A percentile compares a stretch with the other conserved stretches of the same genome.
These are phyloP conservation scores for Ascochyta pisi DNA, from an alignment of 2,329 filamentous ascomycete genomes.

Conservation along the genomic window DNA sequence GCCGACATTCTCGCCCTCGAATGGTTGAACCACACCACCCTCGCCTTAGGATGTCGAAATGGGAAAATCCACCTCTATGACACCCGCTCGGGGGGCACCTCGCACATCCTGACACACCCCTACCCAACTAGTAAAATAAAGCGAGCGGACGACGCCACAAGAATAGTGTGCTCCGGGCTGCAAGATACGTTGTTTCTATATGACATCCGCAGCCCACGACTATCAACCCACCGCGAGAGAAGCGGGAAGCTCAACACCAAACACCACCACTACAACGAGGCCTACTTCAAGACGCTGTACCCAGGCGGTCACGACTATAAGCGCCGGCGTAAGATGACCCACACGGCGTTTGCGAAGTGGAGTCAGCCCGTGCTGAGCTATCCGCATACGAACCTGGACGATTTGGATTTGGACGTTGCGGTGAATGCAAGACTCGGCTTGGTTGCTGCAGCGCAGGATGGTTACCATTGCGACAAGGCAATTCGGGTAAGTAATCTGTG, in stretches of 20 bases:
- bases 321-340: slow-evolving; percentile 23
- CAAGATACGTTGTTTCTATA: slow-evolving; percentile 39
- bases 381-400: slow-evolving; percentile 34
- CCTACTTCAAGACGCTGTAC: slow-evolving; percentile 22
- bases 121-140: slow-evolving; percentile 31
- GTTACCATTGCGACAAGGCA: slow-evolving; percentile 14
- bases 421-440: slow-evolving; percentile 40
- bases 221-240: not conserved
- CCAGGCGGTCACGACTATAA: slow-evolving; percentile 13
- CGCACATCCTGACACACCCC: slow-evolving; percentile 37
- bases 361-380: slow-evolving; percentile 41
- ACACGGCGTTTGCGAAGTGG: slow-evolving; percentile 16
- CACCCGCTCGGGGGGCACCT: slow-evolving; percentile 32
- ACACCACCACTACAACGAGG: slow-evolving; percentile 22
- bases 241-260: not conserved
- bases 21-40: slow-evolving; percentile 42
- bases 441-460: slow-evolving; percentile 42
- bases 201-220: slow-evolving; percentile 37
- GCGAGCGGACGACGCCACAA: slow-evolving; percentile 34
- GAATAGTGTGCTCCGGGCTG: slow-evolving; percentile 38
- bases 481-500: slow-evolving; percentile 43
- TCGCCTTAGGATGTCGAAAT: slow-evolving; percentile 44
- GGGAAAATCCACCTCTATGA: slow-evolving; percentile 46
- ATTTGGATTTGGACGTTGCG: slow-evolving; percentile 37
- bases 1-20: slow-evolving; percentile 43